Evolutionary conservation across 2,329 filamentous ascomycete genomes (phyloP), one percentile per base, ranked within the genome.

Genomic region (Penicillium occitanis): DNA sequence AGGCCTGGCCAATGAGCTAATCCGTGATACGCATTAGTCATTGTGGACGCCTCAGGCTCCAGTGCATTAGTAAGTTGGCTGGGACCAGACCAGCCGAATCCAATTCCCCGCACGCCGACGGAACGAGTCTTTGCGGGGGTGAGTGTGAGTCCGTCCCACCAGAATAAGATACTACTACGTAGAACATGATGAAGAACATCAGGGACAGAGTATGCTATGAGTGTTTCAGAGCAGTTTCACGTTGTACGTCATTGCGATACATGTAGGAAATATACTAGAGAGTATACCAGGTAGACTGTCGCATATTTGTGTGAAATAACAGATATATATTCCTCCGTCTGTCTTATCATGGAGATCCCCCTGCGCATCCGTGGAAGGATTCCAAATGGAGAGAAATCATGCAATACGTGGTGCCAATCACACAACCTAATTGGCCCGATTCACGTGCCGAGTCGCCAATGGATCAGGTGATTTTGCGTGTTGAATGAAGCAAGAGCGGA

Each of bases 361-460:
- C 14, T 33, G 25, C 25, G 25, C 19, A 25, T 51, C 22, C 25
- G 2, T 53, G 14, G 19, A n/a, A n/a, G 19, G 4, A 30, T n/a
- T 53, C 6, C 50, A 33, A n/a, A 33, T 28, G 50, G 28, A n/a
- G 14, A 22, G n/a, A 1, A 40, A 57, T 57, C 33, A 37, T 14
- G 53, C 53, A 57, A 37, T 57, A 57, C 30, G 53, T 57, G 53
- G 11, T 57, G 28, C n/a, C 33, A 57, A 37, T 37, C 19, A 40
- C 19, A 2, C n/a, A 22, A 13, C 33, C 28, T 33, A 40, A 57
- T 57, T 57, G 53, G 53, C 53, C 3, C 53, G 33, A 37, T 37
- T 57, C 10, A 22, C 30, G 51, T 37, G n/a, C 30, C 14, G 25
- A 51, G 11, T 30, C 48, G 25, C 14, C 48, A 17, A 13, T 53